Conservation (phyloP, 2,329 filamentous ascomycete genomes). For the Diaporthe longicolla region DNA sequence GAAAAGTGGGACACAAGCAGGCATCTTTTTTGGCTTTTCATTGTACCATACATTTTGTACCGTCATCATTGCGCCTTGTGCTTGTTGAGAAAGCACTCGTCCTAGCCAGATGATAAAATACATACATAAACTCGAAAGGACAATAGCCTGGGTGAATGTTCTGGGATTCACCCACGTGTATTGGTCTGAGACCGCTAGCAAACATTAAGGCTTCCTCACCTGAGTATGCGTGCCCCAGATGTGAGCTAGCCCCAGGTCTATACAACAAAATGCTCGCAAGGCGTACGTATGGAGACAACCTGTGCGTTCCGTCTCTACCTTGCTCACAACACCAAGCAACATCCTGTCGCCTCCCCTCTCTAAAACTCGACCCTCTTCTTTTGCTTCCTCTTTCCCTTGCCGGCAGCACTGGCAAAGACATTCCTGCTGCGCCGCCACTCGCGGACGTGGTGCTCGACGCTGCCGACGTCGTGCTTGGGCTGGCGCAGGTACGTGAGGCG, state of each 20-base stretch:
- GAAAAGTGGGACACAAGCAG: constrained; percentile 20
- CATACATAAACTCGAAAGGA: not conserved
- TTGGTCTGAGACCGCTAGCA: not conserved
- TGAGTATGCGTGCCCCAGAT: not conserved
- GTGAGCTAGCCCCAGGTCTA: not conserved
- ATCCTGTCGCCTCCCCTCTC: not conserved
- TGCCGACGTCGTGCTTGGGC: constrained; percentile 88
- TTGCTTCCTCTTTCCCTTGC: constrained; percentile 41
- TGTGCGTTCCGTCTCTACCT: not conserved
- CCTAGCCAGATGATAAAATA: not conserved
- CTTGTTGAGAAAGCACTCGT: not conserved
- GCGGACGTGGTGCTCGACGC: constrained; percentile 83
- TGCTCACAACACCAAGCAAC: not conserved
- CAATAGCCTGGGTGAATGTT: not conserved
- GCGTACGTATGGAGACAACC: not conserved
- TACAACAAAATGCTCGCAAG: no score
- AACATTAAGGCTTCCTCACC: not conserved
- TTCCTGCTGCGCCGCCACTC: constrained; percentile 65
- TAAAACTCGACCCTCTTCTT: constrained; percentile 42
- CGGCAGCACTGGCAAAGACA: constrained; percentile 52
- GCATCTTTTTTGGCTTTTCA: constrained; percentile 13
- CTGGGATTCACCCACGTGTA: not conserved
- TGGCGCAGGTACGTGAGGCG: constrained; percentile 92
- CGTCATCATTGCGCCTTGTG: constrained; percentile 7
- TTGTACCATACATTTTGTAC: constrained; percentile 23